Base-by-base conservation (phyloP, 2,329 filamentous ascomycete genomes). In the Botryotinia globosa region DNA sequence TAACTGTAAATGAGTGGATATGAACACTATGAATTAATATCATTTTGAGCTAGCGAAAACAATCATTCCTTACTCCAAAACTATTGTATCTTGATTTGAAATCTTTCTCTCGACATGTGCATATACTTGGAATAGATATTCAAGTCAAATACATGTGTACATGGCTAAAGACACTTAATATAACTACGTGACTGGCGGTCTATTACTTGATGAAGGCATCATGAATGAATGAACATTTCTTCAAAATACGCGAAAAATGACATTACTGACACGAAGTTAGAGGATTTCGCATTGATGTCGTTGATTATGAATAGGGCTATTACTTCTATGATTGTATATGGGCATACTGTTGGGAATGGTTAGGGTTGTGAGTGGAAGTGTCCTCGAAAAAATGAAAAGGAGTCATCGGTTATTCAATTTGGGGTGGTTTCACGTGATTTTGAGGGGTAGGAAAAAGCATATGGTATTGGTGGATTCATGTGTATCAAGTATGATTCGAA, bases 81-180 rank as follows among this genome's bases (percentile, higher is more conserved):
- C 16, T 56, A 56, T 16, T 56, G 25, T 18, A 3, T 18, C 4
- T n/a, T 29, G 12, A 56, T 5, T 56, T 5, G 14, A 18, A 29
- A 3, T 29, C 1, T 8, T 29, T 8, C 18, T 29, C 2, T 18
- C 18, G 22, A 29, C 0, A 18, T 29, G 7, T 18, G 12, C 3
- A 14, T 56, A 18, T 29, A 56, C n/a, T 32, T 8, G n/a, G 2
- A 29, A 18, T 0, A 8, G 14, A 29, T 56, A 8, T 56, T 16
- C n/a, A 2, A 29, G 51, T 18, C n/a, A 56, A 56, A 29, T 10
- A 10, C 9, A 25, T 48, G 9, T 48, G 1, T 48, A 10, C 0
- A 48, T 4, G 0, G 45, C 20, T 48, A 48, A 45, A 25, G 3
- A 4, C 10, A 4, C 45, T 48, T 4, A 3, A 10, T 22, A 48